Evolutionary conservation across 768 basidiomycete genomes (phyloP), one percentile per base, ranked within the genome.

Genomic region (Suillus spraguei): DNA sequence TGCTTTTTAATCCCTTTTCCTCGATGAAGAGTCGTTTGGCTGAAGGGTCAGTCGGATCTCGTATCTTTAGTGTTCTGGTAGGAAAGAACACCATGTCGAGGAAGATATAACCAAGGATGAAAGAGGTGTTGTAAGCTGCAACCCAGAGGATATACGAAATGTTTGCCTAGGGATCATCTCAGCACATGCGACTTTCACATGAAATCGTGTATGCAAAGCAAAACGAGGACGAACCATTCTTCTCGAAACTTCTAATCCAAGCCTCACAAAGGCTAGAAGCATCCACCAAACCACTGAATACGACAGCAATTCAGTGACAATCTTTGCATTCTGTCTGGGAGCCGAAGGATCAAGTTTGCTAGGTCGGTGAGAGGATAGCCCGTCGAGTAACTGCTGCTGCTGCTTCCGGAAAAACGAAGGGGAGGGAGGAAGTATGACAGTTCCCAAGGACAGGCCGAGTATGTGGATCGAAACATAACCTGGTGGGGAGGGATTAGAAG

Each of bases 401-500:
- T 84, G 85, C 59, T 81, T 78, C 22, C 88, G 81, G 71, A 91
- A 93, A 71, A 85, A 88, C 3, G 85, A 87, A 0, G 94, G 92
- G 2, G 86, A 85, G 10, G 92, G 88, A 0, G 93, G 92, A 17
- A 97, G 83, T 41, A 96, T 72, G 38, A 95, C 75, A 0, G 92
- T 90, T 1, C 97, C 97, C 0, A 86, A 82, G 1, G 91, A 88
- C 22, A 95, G 78, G 9, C 96, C 97, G 28, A 97, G 81, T 14
- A 97, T 79, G 70, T 97, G 94, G 66, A 99, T 88, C 0, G 96
- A 84, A 20, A 98, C 82, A 75, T 99, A 99, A 5, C 97, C 97
- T 89, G 66, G 60, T 58, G 16, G 32, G n/a, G 28, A 60, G 22
- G 5, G 13, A 46, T 24, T 17, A 28, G 44, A 13, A 24, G 32